phyloP scores from a whole-genome alignment of 441 rosid species.

The Mallotus japonicus region DNA sequence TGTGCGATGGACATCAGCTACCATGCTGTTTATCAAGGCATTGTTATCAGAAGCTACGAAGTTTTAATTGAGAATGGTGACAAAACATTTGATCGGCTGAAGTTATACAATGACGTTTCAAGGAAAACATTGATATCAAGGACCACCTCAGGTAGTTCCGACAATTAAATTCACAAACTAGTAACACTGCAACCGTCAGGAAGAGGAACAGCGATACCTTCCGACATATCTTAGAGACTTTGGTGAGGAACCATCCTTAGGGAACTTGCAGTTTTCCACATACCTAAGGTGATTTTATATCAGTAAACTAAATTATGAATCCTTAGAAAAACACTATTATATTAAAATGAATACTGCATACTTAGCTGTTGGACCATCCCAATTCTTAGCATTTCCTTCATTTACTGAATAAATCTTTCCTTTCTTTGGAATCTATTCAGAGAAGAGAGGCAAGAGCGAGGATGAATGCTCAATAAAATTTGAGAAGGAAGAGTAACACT shows the following conservation, averaged over 20 bases:
- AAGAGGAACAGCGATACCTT: slow-evolving; percentile 48
- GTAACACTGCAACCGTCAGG: neutral
- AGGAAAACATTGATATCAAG: too few relatives aligned
- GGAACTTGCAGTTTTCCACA: slow-evolving; percentile 91
- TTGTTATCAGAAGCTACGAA: slow-evolving; percentile 16
- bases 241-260: slow-evolving; percentile 73
- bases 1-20: slow-evolving; percentile 96
- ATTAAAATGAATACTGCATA: slow-evolving; percentile 33
- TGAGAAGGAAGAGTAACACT: neutral
- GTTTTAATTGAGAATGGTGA: neutral
- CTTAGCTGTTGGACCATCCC: slow-evolving; percentile 98
- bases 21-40: slow-evolving; percentile 61
- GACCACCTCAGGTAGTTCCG: too few relatives aligned
- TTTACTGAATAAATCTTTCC: slow-evolving; percentile 96
- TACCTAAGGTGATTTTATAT: slow-evolving; percentile 41
- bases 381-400: slow-evolving; percentile 95
- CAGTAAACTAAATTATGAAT: slow-evolving; percentile 16
- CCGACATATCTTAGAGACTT: slow-evolving; percentile 94
- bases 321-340: neutral
- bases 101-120: too few relatives aligned
- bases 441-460: slow-evolving; percentile 10
- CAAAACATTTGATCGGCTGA: neutral
- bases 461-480: neutral
- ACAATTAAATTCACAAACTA: neutral
- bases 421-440: slow-evolving; percentile 70